Evolutionary conservation across 768 basidiomycete species (phyloP).

Genomic region (Trametes cinnabarina): DNA sequence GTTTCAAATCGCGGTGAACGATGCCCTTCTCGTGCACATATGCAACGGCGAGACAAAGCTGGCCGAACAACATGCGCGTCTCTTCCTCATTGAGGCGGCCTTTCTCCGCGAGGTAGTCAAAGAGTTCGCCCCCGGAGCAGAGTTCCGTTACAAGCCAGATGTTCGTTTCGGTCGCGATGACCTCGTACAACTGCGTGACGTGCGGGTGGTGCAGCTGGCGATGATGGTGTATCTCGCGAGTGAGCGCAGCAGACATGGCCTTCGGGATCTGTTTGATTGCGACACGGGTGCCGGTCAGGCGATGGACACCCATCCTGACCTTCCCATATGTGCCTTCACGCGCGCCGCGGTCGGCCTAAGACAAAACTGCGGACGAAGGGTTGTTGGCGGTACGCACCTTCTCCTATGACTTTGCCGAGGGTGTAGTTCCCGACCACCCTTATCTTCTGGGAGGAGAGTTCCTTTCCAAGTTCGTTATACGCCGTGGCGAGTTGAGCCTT

Average conservation of each 20-base stretch:
- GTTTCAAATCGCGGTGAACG: slow-evolving; percentile 94
- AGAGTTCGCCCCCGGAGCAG: slow-evolving; percentile 95
- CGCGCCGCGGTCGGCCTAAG: neutral
- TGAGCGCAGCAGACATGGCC: slow-evolving; percentile 84
- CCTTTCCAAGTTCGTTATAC: slow-evolving; percentile 96
- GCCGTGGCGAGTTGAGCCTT: slow-evolving; percentile 90
- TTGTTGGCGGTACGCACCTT: slow-evolving; percentile 57
- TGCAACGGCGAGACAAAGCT: slow-evolving; percentile 88
- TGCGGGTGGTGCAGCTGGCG: slow-evolving; percentile 94
- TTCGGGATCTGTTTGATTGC: slow-evolving; percentile 99
- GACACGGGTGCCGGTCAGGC: slow-evolving; percentile 86
- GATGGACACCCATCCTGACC: slow-evolving; percentile 91
- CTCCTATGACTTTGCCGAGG: slow-evolving; percentile 89
- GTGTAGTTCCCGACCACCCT: slow-evolving; percentile 95
- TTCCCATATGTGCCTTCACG: slow-evolving; percentile 85
- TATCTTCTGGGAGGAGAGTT: slow-evolving; percentile 86
- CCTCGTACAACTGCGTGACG: slow-evolving; percentile 94
- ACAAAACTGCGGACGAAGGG: neutral
- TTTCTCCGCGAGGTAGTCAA: slow-evolving; percentile 97
- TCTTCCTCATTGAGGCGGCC: slow-evolving; percentile 85
- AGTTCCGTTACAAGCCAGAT: slow-evolving; percentile 99
- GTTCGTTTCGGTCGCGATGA: slow-evolving; percentile 91
- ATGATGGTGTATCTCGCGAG: slow-evolving; percentile 98
- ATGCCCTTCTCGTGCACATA: slow-evolving; percentile 91
- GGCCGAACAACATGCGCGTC: slow-evolving; percentile 87